Conservation (phyloP, 352 stramenopile species). For the Blastocystis sp. region DNA sequence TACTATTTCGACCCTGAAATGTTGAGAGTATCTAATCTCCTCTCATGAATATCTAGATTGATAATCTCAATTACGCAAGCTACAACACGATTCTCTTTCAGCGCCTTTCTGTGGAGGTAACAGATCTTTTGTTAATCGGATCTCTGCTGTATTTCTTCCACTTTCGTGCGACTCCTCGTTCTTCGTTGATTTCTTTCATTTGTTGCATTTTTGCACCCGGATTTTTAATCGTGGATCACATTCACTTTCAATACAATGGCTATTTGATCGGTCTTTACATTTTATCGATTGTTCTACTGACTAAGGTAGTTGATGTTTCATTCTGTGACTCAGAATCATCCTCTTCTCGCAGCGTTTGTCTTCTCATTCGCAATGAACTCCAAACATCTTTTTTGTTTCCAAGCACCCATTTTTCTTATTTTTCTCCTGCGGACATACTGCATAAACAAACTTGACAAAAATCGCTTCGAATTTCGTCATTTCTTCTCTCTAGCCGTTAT, state of each 20-base stretch:
- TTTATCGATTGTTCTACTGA: slow-evolving; percentile 74
- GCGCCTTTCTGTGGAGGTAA: slow-evolving; percentile 80
- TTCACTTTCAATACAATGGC: slow-evolving; percentile 99
- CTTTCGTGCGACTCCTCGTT: not conserved
- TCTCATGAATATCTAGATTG: slow-evolving; percentile 1
- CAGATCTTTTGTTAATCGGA: slow-evolving; percentile 74
- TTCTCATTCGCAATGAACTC: slow-evolving; percentile 87
- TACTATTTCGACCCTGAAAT: slow-evolving; percentile 70
- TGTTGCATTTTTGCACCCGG: slow-evolving; percentile 84
- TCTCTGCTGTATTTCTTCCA: slow-evolving; percentile 65
- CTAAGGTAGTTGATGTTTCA: slow-evolving; percentile 58
- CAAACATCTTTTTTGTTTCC: slow-evolving; percentile 93
- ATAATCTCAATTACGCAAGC: slow-evolving; percentile 70
- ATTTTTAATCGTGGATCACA: slow-evolving; percentile 90
- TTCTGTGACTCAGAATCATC: slow-evolving; percentile 66
- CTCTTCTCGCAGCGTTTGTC: slow-evolving; percentile 78
- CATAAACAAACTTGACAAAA: slow-evolving; percentile 65
- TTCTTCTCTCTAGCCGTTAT: slow-evolving; percentile 78
- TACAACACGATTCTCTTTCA: slow-evolving; percentile 79
- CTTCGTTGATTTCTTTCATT: slow-evolving; percentile 69
- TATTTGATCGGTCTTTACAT: slow-evolving; percentile 88
- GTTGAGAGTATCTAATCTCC: slow-evolving; percentile 64
- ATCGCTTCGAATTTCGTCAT: slow-evolving; percentile 69
- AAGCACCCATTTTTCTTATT: slow-evolving; percentile 88
- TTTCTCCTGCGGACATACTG: slow-evolving; percentile 86